These are phyloP conservation scores for Lodderomyces theae DNA, from an alignment of 1,139 yeast genomes.

Conservation along the genomic window DNA sequence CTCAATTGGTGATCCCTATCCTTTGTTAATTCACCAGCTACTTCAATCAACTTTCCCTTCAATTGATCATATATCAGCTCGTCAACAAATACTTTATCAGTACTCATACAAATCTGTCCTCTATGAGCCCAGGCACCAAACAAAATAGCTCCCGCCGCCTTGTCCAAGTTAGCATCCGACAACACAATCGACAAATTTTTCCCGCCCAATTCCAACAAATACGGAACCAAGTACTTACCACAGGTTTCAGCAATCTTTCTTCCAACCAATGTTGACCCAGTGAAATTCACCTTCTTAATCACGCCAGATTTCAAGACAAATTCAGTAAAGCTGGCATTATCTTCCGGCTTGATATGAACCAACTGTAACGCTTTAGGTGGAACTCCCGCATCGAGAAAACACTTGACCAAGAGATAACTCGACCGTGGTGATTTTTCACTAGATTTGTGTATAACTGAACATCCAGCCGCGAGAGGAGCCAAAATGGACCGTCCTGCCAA, in stretches of 20 bases:
- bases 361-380: conserved; percentile 35
- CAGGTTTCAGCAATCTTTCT: conserved; percentile 30
- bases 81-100: conserved; percentile 37
- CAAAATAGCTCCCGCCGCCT: conserved; percentile 28
- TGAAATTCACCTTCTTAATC: conserved; percentile 39
- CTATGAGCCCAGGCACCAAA: conserved; percentile 40
- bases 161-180: conserved; percentile 31
- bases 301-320: conserved; percentile 23
- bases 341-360: conserved; percentile 29
- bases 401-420: conserved; percentile 29
- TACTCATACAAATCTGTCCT: conserved; percentile 49
- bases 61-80: conserved; percentile 30
- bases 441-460: conserved; percentile 44
- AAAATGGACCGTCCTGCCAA: conserved; percentile 36
- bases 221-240: conserved; percentile 36
- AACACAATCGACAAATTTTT: conserved; percentile 36
- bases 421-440: conserved; percentile 36
- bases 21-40: conserved; percentile 17
- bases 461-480: conserved; percentile 51
- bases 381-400: conserved; percentile 38
- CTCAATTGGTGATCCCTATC: conserved; percentile 24
- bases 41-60: conserved; percentile 20
- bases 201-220: conserved; percentile 44
- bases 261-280: conserved; percentile 45
- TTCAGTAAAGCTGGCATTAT: conserved; percentile 24